Conservation (phyloP, 352 stramenopile species). For the Globisporangium emineosum region DNA sequence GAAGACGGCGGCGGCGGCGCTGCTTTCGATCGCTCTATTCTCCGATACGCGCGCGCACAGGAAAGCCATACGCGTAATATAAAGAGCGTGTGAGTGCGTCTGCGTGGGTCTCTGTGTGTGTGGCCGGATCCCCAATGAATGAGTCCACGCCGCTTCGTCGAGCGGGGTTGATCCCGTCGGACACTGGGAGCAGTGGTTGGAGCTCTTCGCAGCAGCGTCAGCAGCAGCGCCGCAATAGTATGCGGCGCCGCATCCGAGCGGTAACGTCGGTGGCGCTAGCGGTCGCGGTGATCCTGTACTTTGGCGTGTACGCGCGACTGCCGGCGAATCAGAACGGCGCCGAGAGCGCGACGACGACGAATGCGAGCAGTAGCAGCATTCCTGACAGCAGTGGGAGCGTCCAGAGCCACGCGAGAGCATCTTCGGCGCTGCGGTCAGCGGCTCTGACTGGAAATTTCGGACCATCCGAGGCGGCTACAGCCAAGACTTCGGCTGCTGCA, state of each 20-base stretch:
- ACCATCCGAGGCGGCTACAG: constrained; percentile 6
- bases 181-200: constrained; percentile 9
- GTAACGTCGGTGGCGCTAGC: constrained; percentile 21
- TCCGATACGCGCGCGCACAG: not conserved
- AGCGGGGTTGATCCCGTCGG: constrained; percentile 19
- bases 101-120: not conserved
- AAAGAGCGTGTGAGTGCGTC: constrained; percentile 1
- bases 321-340: not conserved
- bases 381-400: constrained; percentile 15
- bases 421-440: constrained; percentile 2
- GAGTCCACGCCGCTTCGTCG: constrained; percentile 47
- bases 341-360: not conserved
- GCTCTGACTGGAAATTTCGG: not conserved
- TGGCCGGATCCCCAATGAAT: constrained; percentile 27
- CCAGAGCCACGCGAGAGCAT: not conserved
- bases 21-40: not conserved
- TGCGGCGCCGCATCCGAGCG: constrained; percentile 23
- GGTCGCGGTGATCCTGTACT: constrained; percentile 16
- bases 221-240: constrained; percentile 8
- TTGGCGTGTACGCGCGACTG: constrained; percentile 5
- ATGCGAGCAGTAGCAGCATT: not conserved
- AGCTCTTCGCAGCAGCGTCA: constrained; percentile 6
- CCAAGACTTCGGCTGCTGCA: constrained; percentile 7
- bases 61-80: not conserved
- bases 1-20: no score